phyloP scores from a whole-genome alignment of 2,329 filamentous ascomycete species.

The Westerdykella aurantiaca region DNA sequence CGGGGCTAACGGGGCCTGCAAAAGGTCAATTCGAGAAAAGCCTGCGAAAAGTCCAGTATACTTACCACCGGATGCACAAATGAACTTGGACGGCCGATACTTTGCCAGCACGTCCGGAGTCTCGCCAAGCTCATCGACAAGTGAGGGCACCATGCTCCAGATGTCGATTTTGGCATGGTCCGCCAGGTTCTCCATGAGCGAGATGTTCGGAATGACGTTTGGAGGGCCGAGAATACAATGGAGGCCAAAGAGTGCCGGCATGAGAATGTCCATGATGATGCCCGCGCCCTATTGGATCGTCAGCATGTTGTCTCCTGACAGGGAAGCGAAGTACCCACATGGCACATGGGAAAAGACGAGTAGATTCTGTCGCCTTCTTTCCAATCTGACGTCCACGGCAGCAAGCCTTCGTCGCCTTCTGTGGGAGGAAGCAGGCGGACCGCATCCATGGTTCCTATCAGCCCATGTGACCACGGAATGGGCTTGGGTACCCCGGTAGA shows the following conservation, averaged over 20 bases:
- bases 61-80: conserved; percentile 32
- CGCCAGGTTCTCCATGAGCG: conserved; percentile 30
- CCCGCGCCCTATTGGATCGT: conserved; percentile 33
- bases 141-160: conserved; percentile 19
- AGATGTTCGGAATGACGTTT: conserved; percentile 34
- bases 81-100: conserved; percentile 14
- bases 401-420: conserved; percentile 20
- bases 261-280: conserved; percentile 40
- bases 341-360: conserved; percentile 36
- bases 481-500: too few species aligned
- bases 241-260: conserved; percentile 34
- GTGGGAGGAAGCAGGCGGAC: conserved; percentile 2
- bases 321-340: conserved; percentile 16
- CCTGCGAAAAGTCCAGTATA: neutral
- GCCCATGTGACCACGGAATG: too few species aligned
- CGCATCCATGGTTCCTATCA: too few species aligned
- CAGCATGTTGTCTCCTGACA: neutral
- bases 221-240: conserved; percentile 36
- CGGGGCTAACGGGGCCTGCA: too few species aligned
- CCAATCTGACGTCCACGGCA: conserved; percentile 18
- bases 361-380: conserved; percentile 18
- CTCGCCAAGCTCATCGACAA: conserved; percentile 21
- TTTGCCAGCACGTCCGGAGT: conserved; percentile 16
- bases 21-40: too few species aligned
- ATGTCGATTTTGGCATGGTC: conserved; percentile 30